A percentile compares a stretch with the other conserved stretches of the same genome.
Evolutionary conservation across 2,329 filamentous ascomycete genomes (phyloP).

Genomic region (Apiospora kogelbergensis): DNA sequence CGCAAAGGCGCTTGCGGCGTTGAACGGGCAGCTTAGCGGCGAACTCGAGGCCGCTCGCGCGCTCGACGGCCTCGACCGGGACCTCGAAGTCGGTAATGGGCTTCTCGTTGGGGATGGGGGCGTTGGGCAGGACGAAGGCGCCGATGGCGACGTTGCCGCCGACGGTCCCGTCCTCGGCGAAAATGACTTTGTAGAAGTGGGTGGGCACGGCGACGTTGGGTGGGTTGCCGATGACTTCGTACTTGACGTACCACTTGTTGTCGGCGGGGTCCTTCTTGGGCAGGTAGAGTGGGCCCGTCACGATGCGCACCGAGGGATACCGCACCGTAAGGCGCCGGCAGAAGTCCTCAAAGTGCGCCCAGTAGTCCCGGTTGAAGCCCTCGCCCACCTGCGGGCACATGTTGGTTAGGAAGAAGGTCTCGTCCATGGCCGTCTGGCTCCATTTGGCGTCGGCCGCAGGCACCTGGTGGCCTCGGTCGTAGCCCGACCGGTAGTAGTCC

Average conservation of each 20-base stretch:
- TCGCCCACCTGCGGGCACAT: constrained; percentile 99
- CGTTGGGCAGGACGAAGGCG: constrained; percentile 94
- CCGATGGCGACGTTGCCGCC: constrained; percentile 76
- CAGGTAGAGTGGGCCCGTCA: constrained; percentile 92
- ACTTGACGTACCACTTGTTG: constrained; percentile 92
- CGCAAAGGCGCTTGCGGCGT: constrained; percentile 77
- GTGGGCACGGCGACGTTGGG: constrained; percentile 95
- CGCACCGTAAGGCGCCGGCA: constrained; percentile 77
- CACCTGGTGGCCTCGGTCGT: constrained; percentile 95
- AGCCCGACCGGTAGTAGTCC: constrained; percentile 94
- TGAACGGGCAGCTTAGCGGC: constrained; percentile 72
- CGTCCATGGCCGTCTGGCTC: constrained; percentile 92
- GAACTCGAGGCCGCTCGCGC: constrained; percentile 90
- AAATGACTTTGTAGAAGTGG: constrained; percentile 99
- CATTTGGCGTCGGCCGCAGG: constrained; percentile 96
- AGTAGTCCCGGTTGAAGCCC: constrained; percentile 98
- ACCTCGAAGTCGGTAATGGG: constrained; percentile 92
- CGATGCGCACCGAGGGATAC: constrained; percentile 86
- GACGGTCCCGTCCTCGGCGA: constrained; percentile 76
- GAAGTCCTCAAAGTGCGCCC: constrained; percentile 98
- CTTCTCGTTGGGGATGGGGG: constrained; percentile 82
- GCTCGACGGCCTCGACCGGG: constrained; percentile 87
- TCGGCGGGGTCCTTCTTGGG: constrained; percentile 79
- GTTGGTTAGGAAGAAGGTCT: constrained; percentile 89
- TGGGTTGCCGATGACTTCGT: constrained; percentile 93